Conservation (phyloP, 176 grass and related monocot genomes). For the Saccharum spontaneum region DNA sequence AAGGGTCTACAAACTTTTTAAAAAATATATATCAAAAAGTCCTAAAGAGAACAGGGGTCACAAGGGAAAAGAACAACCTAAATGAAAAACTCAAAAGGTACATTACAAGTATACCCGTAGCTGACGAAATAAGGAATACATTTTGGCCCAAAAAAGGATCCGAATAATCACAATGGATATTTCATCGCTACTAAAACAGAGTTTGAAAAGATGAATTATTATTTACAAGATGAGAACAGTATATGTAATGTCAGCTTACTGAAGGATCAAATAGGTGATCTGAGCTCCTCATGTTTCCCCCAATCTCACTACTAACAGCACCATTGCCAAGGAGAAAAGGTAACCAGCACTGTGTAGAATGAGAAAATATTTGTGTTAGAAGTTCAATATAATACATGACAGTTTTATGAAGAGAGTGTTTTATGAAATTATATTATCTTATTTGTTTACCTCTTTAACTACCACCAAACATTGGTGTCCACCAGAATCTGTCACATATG, state of each 20-base stretch:
- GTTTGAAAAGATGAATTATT: constrained; percentile 4
- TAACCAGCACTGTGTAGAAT: constrained; percentile 66
- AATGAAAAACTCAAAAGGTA: background rate
- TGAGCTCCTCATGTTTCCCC: constrained; percentile 19
- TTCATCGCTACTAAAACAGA: background rate
- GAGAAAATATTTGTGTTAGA: constrained; percentile 27
- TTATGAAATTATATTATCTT: constrained; percentile 5
- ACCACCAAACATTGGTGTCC: constrained; percentile 34
- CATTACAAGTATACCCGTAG: background rate
- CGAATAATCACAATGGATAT: background rate
- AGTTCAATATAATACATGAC: background rate
- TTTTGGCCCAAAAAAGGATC: background rate
- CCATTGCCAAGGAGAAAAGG: constrained; percentile 69
- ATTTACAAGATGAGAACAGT: background rate
- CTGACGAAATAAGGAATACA: background rate
- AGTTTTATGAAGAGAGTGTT: constrained; percentile 17
- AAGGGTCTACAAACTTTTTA: background rate
- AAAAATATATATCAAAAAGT: background rate
- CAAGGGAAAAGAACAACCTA: background rate
- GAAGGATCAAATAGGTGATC: constrained; percentile 61
- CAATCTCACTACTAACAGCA: constrained; percentile 26
- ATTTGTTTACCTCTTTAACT: constrained; percentile 63
- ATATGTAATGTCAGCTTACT: constrained; percentile 57
- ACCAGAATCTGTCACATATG: constrained; percentile 47
- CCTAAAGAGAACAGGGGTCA: background rate